Conservation (phyloP, 176 grass and related monocot species). For the Elymus sibiricus region DNA sequence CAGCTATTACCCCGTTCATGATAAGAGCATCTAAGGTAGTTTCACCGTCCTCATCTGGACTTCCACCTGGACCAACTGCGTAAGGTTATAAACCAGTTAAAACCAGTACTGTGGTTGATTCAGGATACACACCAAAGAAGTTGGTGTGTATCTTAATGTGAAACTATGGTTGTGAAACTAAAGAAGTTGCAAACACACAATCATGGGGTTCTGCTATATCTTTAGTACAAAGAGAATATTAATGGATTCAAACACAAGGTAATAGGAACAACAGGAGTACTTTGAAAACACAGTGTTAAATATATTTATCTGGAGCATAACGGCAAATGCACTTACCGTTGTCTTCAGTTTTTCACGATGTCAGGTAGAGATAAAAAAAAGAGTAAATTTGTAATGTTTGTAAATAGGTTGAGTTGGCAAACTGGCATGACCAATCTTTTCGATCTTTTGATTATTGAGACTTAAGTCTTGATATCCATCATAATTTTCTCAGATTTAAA, state of each 20-base stretch:
- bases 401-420: neutral
- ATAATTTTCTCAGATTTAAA: neutral
- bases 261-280: neutral
- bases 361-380: neutral
- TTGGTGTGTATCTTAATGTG: too few species aligned
- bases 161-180: neutral
- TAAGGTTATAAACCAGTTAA: neutral
- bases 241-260: neutral
- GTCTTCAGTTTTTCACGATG: neutral
- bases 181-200: neutral
- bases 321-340: neutral
- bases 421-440: neutral
- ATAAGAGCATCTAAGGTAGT: constrained; percentile 98
- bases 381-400: neutral
- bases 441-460: neutral
- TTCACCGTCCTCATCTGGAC: constrained; percentile 91
- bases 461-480: neutral
- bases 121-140: neutral
- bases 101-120: neutral
- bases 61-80: constrained; percentile 87
- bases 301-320: neutral
- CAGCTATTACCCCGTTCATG: constrained; percentile 85
- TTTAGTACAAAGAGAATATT: neutral
- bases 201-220: neutral
- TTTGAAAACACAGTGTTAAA: neutral